Percentiles rank a stretch among this genome's conserved stretches.
These are phyloP conservation scores for Hypoxylon sp. DNA, from an alignment of 2,329 filamentous ascomycete genomes.

Conservation along the genomic window DNA sequence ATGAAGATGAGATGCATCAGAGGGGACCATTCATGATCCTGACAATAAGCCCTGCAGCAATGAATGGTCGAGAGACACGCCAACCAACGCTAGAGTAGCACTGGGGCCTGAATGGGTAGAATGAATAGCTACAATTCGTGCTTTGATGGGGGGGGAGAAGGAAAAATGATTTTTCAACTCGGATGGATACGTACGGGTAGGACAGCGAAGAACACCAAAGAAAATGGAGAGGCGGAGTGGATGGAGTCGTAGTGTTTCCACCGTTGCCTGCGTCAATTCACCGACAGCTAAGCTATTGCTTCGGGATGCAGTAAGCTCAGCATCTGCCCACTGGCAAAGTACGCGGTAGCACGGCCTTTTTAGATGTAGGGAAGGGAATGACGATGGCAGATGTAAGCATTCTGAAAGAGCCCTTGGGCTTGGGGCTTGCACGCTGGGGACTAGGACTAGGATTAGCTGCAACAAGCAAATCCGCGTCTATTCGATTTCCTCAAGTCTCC, in stretches of 20 bases:
- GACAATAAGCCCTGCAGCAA: constrained; percentile 50
- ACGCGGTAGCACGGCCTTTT: constrained; percentile 32
- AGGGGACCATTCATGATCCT: constrained; percentile 56
- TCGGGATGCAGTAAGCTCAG: constrained; percentile 42
- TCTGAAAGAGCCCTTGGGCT: constrained; percentile 32
- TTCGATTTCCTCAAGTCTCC: constrained; percentile 38
- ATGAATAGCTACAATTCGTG: constrained; percentile 48
- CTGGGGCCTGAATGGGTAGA: constrained; percentile 51
- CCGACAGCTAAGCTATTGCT: constrained; percentile 40
- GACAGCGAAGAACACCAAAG: constrained; percentile 28
- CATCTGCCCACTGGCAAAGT: constrained; percentile 37
- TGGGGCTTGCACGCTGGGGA: constrained; percentile 29
- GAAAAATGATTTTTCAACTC: constrained; percentile 28
- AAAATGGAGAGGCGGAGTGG: constrained; percentile 30
- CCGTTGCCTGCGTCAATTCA: constrained; percentile 39
- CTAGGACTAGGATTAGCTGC: constrained; percentile 29
- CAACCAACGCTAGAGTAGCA: constrained; percentile 51
- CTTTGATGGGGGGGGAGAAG: constrained; percentile 34
- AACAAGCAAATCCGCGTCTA: constrained; percentile 39
- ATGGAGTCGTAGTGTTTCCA: constrained; percentile 35
- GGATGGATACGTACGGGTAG: constrained; percentile 40
- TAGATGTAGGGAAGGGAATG: constrained; percentile 31
- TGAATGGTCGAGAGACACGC: constrained; percentile 53
- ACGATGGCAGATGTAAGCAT: constrained; percentile 38
- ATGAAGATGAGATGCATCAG: constrained; percentile 53